phyloP scores from a whole-genome alignment of 179 eudicot species.

The Patellifolia procumbens region DNA sequence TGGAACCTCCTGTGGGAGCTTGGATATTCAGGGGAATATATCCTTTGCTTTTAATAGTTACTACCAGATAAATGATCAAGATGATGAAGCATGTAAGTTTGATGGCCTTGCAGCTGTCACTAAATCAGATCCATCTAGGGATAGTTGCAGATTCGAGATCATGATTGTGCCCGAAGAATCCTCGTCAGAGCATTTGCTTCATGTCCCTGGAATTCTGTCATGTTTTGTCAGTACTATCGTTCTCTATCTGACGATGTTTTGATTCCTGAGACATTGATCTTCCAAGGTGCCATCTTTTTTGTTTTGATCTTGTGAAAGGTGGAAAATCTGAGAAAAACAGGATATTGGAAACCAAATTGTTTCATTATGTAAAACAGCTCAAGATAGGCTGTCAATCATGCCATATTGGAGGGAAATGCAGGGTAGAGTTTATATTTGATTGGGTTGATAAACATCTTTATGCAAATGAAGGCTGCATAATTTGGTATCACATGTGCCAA shows the following conservation, averaged over 20 bases:
- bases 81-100: slow-evolving; percentile 74
- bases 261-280: slow-evolving; percentile 13
- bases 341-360: slow-evolving; percentile 1
- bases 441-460: background rate
- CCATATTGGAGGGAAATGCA: slow-evolving; percentile 14
- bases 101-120: slow-evolving; percentile 54
- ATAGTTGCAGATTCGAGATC: slow-evolving; percentile 56
- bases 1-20: slow-evolving; percentile 60
- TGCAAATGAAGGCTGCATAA: slow-evolving; percentile 3
- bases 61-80: slow-evolving; percentile 77
- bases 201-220: slow-evolving; percentile 11
- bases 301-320: background rate
- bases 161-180: slow-evolving; percentile 56
- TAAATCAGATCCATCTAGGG: slow-evolving; percentile 57
- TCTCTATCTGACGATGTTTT: slow-evolving; percentile 26
- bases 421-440: slow-evolving; percentile 20
- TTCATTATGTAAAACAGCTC: slow-evolving; percentile 6
- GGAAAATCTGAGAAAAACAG: slow-evolving; percentile 4
- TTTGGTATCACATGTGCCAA: background rate
- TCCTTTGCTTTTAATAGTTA: slow-evolving; percentile 85
- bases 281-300: slow-evolving; percentile 1
- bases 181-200: slow-evolving; percentile 19
- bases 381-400: slow-evolving; percentile 14
- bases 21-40: slow-evolving; percentile 67
- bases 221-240: slow-evolving; percentile 16